These are phyloP conservation scores for Piloderma croceum DNA, from an alignment of 768 basidiomycete species.

Conservation along the genomic window DNA sequence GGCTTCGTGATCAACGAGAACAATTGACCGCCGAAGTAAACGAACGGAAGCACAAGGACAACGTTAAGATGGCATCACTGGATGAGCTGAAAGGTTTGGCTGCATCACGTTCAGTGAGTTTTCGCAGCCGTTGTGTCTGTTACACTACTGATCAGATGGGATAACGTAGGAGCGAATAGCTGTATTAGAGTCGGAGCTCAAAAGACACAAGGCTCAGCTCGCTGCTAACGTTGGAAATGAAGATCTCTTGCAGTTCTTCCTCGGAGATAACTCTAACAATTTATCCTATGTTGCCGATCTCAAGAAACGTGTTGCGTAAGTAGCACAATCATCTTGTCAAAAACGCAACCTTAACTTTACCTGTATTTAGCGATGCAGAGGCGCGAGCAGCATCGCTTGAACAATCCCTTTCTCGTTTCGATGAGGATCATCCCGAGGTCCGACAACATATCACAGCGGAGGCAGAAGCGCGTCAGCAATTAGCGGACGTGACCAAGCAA, in stretches of 20 bases:
- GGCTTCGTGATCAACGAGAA: slow-evolving; percentile 70
- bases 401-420: slow-evolving; percentile 39
- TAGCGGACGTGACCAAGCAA: slow-evolving; percentile 40
- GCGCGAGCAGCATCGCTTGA: slow-evolving; percentile 46
- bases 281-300: slow-evolving; percentile 47
- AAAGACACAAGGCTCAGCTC: slow-evolving; percentile 66
- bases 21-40: slow-evolving; percentile 56
- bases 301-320: slow-evolving; percentile 53
- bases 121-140: slow-evolving; percentile 8
- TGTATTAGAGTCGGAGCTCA: slow-evolving; percentile 66
- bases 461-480: slow-evolving; percentile 43
- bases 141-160: neutral
- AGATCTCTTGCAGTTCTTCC: slow-evolving; percentile 68
- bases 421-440: slow-evolving; percentile 49
- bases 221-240: slow-evolving; percentile 68
- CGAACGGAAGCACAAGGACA: slow-evolving; percentile 65
- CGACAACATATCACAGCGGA: slow-evolving; percentile 45
- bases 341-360: slow-evolving; percentile 10
- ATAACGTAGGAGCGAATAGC: slow-evolving; percentile 60
- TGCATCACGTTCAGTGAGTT: slow-evolving; percentile 50
- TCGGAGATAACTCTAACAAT: slow-evolving; percentile 49
- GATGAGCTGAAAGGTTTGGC: slow-evolving; percentile 63
- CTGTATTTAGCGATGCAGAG: slow-evolving; percentile 44
- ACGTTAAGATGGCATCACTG: slow-evolving; percentile 48
- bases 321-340: slow-evolving; percentile 2